Evolutionary conservation across 1,284 basidiomycete species (phyloP).

Genomic region (Ceratobasidium sp.): DNA sequence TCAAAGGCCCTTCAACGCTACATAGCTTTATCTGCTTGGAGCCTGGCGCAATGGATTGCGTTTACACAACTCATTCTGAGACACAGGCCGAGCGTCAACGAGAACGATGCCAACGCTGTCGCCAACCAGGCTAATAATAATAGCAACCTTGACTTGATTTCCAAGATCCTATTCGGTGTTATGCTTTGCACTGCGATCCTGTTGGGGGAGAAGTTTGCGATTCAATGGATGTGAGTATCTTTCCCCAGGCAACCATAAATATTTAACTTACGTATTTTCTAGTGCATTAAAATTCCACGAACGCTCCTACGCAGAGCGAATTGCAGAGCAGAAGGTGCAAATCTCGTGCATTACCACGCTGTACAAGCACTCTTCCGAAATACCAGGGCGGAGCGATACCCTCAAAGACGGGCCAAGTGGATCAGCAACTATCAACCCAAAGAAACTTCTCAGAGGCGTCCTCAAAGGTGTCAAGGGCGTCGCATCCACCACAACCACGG

Average conservation of each 20-base stretch:
- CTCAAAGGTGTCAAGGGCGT: slow-evolving; percentile 75
- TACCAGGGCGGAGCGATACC: slow-evolving; percentile 75
- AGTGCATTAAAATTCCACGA: slow-evolving; percentile 80
- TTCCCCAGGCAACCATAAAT: neutral
- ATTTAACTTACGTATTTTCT: neutral
- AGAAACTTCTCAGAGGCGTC: slow-evolving; percentile 74
- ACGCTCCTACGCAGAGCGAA: slow-evolving; percentile 86
- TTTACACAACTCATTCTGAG: slow-evolving; percentile 71
- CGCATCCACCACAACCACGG: slow-evolving; percentile 85
- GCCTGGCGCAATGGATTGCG: slow-evolving; percentile 71
- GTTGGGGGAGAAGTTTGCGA: slow-evolving; percentile 84
- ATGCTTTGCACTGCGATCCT: slow-evolving; percentile 78
- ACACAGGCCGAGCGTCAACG: slow-evolving; percentile 52
- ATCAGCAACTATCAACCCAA: slow-evolving; percentile 63
- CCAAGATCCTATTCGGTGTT: slow-evolving; percentile 78
- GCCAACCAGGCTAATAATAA: slow-evolving; percentile 47
- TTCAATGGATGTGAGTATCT: slow-evolving; percentile 74
- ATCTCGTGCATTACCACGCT: slow-evolving; percentile 77
- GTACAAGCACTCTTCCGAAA: slow-evolving; percentile 81
- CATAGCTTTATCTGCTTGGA: slow-evolving; percentile 79
- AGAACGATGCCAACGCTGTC: slow-evolving; percentile 48
- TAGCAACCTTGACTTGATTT: slow-evolving; percentile 61
- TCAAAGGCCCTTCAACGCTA: slow-evolving; percentile 69
- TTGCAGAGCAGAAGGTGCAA: slow-evolving; percentile 84
- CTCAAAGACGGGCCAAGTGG: slow-evolving; percentile 61